These are phyloP conservation scores for Tolypocladium sp. DNA, from an alignment of 2,329 filamentous ascomycete species.

Conservation along the genomic window DNA sequence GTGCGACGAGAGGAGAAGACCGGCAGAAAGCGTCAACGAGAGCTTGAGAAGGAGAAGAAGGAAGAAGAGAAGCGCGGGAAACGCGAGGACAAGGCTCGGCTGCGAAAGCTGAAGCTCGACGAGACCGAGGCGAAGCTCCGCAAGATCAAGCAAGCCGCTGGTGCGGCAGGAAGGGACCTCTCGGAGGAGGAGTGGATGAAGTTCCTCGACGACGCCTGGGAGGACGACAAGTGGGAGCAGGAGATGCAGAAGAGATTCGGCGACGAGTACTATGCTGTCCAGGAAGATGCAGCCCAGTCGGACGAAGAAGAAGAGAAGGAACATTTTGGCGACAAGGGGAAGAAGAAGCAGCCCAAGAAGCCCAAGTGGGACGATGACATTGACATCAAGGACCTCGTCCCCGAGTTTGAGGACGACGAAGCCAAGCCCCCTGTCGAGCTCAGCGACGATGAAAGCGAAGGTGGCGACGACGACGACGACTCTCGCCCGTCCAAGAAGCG, in stretches of 20 bases:
- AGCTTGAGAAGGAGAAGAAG: constrained; percentile 66
- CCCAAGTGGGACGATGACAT: constrained; percentile 92
- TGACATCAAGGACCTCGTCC: constrained; percentile 86
- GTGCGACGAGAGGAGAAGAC: constrained; percentile 78
- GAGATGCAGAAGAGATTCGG: constrained; percentile 87
- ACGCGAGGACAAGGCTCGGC: constrained; percentile 70
- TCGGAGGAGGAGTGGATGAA: constrained; percentile 74
- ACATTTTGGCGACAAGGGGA: constrained; percentile 36
- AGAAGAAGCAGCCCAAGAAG: constrained; percentile 39
- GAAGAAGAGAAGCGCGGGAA: constrained; percentile 69
- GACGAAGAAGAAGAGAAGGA: constrained; percentile 58
- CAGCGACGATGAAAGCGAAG: constrained; percentile 31
- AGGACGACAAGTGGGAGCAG: constrained; percentile 80
- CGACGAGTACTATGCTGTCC: constrained; percentile 79
- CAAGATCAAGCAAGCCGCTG: constrained; percentile 84
- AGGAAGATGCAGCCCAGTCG: constrained; percentile 56
- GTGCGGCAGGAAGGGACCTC: constrained; percentile 56
- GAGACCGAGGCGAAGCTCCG: constrained; percentile 80
- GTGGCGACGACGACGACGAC: constrained; percentile 31
- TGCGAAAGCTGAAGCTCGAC: constrained; percentile 83
- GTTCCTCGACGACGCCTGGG: constrained; percentile 81
- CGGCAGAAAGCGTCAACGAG: constrained; percentile 67
- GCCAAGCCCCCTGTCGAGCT: constrained; percentile 42
- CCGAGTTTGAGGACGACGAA: constrained; percentile 68
- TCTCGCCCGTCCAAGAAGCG: constrained; percentile 47